These are phyloP conservation scores for Ascosphaera aggregata DNA, from an alignment of 2,329 filamentous ascomycete species.

Conservation along the genomic window DNA sequence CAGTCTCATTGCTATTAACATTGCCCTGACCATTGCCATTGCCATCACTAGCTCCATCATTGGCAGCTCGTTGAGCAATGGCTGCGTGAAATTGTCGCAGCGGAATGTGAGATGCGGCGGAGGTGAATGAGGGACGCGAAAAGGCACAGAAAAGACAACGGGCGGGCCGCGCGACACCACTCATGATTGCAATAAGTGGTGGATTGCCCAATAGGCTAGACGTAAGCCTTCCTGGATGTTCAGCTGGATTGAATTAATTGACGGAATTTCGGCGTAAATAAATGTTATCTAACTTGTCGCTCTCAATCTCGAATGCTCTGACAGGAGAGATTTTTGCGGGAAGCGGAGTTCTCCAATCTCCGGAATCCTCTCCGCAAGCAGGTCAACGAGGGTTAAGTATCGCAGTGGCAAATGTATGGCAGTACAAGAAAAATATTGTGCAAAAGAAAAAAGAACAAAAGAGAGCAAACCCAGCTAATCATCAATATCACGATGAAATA, in stretches of 20 bases:
- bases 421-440: too few species aligned
- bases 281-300: too few species aligned
- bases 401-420: too few species aligned
- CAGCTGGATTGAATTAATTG: not conserved
- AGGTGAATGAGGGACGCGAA: constrained; percentile 17
- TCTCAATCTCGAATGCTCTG: too few species aligned
- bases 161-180: constrained; percentile 21
- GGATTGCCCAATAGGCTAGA: constrained; percentile 8
- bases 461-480: too few species aligned
- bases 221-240: too few species aligned
- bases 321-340: not conserved
- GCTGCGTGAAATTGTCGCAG: constrained; percentile 27
- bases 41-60: constrained; percentile 3
- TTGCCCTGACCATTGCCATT: constrained; percentile 1
- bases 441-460: not conserved
- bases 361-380: not conserved
- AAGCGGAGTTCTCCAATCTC: not conserved
- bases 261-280: too few species aligned
- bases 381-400: too few species aligned
- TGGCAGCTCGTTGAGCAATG: constrained; percentile 14
- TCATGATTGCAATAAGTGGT: constrained; percentile 19
- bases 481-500: too few species aligned
- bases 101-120: constrained; percentile 11
- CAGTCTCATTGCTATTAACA: not conserved
- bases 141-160: constrained; percentile 28